Conservation (phyloP, 2,329 filamentous ascomycete species). For the Colletotrichum sidae region DNA sequence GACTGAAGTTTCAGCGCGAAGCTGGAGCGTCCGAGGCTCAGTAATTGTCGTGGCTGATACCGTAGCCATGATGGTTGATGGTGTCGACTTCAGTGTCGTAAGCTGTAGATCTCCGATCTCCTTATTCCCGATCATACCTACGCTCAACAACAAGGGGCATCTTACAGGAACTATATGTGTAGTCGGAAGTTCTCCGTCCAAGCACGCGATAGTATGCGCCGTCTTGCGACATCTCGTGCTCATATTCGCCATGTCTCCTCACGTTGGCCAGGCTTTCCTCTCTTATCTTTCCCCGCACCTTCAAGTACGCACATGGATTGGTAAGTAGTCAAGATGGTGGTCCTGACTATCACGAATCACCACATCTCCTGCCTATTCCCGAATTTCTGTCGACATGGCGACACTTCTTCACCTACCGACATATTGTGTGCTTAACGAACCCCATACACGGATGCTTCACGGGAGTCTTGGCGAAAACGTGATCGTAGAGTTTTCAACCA, state of each 20-base stretch:
- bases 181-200: neutral
- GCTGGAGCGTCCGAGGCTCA: neutral
- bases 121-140: no score
- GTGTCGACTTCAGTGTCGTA: neutral
- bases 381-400: neutral
- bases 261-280: neutral
- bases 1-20: constrained; percentile 8
- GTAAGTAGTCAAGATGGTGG: neutral
- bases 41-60: neutral
- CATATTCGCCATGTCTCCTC: constrained; percentile 2
- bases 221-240: constrained; percentile 5
- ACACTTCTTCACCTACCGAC: neutral
- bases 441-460: neutral
- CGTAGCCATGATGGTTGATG: neutral
- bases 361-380: neutral
- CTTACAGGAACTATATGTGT: no score
- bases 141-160: no score
- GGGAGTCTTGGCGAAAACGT: neutral
- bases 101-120: no score
- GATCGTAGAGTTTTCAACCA: neutral
- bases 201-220: constrained; percentile 10
- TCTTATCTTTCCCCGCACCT: constrained; percentile 5
- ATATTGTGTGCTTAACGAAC: neutral
- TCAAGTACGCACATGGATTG: neutral
- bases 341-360: neutral